These are phyloP conservation scores for Cyberlindnera mrakii DNA, from an alignment of 805 yeast genomes.

Conservation along the genomic window DNA sequence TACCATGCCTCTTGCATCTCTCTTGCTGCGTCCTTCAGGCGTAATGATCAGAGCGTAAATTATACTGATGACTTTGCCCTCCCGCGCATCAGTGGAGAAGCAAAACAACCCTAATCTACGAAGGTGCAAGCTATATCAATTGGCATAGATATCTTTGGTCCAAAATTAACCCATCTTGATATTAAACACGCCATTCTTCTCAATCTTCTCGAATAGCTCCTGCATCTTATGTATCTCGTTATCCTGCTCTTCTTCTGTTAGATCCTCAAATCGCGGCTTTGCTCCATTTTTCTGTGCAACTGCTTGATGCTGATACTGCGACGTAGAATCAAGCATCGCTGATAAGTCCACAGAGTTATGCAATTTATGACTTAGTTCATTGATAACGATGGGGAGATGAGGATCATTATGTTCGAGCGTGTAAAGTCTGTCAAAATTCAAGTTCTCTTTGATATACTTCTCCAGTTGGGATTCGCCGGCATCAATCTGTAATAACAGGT, in stretches of 20 bases:
- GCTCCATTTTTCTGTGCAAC: background rate
- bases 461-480: slow-evolving; percentile 27
- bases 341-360: background rate
- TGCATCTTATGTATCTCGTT: slow-evolving; percentile 21
- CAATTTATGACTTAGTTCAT: slow-evolving; percentile 5
- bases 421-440: slow-evolving; percentile 8
- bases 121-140: background rate
- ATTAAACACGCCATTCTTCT: slow-evolving; percentile 23
- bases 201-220: slow-evolving; percentile 20
- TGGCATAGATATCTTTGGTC: background rate
- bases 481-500: slow-evolving; percentile 22
- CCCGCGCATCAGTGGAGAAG: too few species aligned
- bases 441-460: slow-evolving; percentile 9
- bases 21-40: too few species aligned
- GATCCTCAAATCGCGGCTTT: slow-evolving; percentile 21
- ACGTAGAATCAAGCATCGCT: slow-evolving; percentile 2
- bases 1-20: too few species aligned
- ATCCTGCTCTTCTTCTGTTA: slow-evolving; percentile 22
- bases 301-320: slow-evolving; percentile 2
- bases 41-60: too few species aligned
- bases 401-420: slow-evolving; percentile 11
- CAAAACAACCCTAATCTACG: too few species aligned
- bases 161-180: slow-evolving; percentile 17
- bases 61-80: too few species aligned
- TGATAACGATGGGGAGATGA: slow-evolving; percentile 9